These are phyloP conservation scores for Auxenochlorella pyrenoidosa DNA, from an alignment of 139 green algal genomes.

Conservation along the genomic window DNA sequence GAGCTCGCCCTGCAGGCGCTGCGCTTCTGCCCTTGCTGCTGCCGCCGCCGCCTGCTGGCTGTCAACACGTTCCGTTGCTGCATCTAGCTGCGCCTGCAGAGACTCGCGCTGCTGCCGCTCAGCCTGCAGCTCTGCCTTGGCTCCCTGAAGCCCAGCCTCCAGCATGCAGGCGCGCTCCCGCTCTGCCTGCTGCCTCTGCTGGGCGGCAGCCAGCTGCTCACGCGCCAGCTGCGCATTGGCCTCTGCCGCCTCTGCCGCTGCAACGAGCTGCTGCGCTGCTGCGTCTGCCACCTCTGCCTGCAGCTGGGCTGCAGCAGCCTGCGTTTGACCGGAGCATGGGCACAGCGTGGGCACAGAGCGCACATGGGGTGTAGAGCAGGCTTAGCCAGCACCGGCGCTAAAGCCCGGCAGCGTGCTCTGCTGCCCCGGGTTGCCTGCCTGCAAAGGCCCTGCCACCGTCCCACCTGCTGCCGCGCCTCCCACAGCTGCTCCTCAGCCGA, in stretches of 20 bases:
- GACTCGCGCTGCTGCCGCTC: not conserved
- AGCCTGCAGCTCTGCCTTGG: not conserved
- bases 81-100: not conserved
- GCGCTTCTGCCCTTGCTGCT: not conserved
- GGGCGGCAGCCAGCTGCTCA: not conserved
- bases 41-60: not conserved
- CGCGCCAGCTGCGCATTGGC: not conserved
- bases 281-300: not conserved
- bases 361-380: too few relatives aligned
- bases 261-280: not conserved
- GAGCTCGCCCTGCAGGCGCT: not conserved
- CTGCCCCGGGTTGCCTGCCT: too few relatives aligned
- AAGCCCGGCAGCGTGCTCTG: too few relatives aligned
- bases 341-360: too few relatives aligned
- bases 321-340: too few relatives aligned
- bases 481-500: not conserved
- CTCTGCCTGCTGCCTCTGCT: not conserved
- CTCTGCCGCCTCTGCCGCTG: not conserved
- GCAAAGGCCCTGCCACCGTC: not conserved
- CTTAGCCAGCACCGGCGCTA: too few relatives aligned
- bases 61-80: not conserved
- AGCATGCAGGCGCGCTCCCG: not conserved
- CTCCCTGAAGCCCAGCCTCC: not conserved
- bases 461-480: not conserved
- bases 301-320: not conserved